Percentiles rank a stretch among this genome's conserved stretches.
phyloP scores from a whole-genome alignment of 1,139 yeast species.

The Hansenula sp. region DNA sequence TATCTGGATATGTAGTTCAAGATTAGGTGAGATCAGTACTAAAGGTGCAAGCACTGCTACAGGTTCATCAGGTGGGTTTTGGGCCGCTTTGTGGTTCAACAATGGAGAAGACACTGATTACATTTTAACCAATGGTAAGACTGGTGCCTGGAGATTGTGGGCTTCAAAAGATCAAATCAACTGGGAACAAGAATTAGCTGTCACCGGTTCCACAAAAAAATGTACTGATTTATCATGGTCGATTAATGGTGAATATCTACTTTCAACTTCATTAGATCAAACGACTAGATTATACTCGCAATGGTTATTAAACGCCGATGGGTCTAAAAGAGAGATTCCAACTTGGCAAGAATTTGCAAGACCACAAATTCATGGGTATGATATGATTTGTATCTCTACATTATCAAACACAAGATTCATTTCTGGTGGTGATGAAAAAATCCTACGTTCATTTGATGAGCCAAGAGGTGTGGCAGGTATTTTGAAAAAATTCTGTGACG shows the following conservation, averaged over 20 bases:
- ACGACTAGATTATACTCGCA: slow-evolving; percentile 82
- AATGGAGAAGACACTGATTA: slow-evolving; percentile 38
- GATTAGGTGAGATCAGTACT: slow-evolving; percentile 89
- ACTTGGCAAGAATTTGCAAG: slow-evolving; percentile 92
- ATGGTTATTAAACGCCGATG: slow-evolving; percentile 39
- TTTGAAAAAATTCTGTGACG: slow-evolving; percentile 51
- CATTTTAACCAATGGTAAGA: slow-evolving; percentile 79
- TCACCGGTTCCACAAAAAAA: slow-evolving; percentile 73
- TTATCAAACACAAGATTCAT: slow-evolving; percentile 64
- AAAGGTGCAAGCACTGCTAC: slow-evolving; percentile 99
- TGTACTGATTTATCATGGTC: slow-evolving; percentile 86
- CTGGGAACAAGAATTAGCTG: slow-evolving; percentile 59
- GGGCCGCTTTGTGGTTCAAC: slow-evolving; percentile 82
- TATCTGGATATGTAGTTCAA: slow-evolving; percentile 78
- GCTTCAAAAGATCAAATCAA: slow-evolving; percentile 31
- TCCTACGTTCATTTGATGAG: slow-evolving; percentile 82
- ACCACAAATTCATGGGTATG: slow-evolving; percentile 98
- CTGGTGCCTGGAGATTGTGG: slow-evolving; percentile 92
- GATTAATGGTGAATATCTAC: slow-evolving; percentile 57
- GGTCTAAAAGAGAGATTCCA: slow-evolving; percentile 22
- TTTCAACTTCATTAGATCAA: slow-evolving; percentile 84
- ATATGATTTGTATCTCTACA: slow-evolving; percentile 81
- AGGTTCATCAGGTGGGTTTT: slow-evolving; percentile 96
- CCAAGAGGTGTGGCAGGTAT: slow-evolving; percentile 75
- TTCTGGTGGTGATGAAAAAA: slow-evolving; percentile 96